phyloP scores from a whole-genome alignment of 352 stramenopile genomes.

The Globisporangium solare region DNA sequence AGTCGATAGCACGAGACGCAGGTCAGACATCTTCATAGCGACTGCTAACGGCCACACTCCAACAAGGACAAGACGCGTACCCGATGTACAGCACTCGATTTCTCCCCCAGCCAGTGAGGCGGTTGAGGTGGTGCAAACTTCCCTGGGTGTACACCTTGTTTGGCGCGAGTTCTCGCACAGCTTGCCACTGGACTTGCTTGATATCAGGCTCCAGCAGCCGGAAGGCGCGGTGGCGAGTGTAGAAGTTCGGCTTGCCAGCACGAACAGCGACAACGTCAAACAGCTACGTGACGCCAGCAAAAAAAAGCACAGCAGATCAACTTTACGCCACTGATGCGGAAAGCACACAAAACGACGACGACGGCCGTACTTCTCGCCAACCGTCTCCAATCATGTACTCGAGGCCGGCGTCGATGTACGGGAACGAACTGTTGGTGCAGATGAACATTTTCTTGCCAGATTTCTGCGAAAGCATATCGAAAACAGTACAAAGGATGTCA shows the following conservation, averaged over 20 bases:
- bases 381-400: slow-evolving; percentile 89
- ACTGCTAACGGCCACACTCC: neutral
- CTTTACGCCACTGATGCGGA: neutral
- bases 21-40: neutral
- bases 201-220: slow-evolving; percentile 57
- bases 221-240: slow-evolving; percentile 81
- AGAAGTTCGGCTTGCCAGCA: slow-evolving; percentile 91
- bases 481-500: neutral
- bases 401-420: slow-evolving; percentile 91
- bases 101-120: slow-evolving; percentile 57
- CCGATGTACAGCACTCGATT: slow-evolving; percentile 92
- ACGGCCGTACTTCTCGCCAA: slow-evolving; percentile 59
- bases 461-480: slow-evolving; percentile 25
- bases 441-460: slow-evolving; percentile 91
- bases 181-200: slow-evolving; percentile 72
- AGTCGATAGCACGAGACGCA: neutral
- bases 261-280: slow-evolving; percentile 89
- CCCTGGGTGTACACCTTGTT: slow-evolving; percentile 80
- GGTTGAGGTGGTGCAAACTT: slow-evolving; percentile 58
- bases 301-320: neutral
- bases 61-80: slow-evolving; percentile 23
- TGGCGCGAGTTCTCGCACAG: slow-evolving; percentile 50
- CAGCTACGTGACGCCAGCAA: slow-evolving; percentile 27
- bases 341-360: neutral
- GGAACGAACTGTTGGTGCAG: slow-evolving; percentile 92